Base-by-base conservation (phyloP, 2,329 filamentous ascomycete species). In the Claviceps purpurea region DNA sequence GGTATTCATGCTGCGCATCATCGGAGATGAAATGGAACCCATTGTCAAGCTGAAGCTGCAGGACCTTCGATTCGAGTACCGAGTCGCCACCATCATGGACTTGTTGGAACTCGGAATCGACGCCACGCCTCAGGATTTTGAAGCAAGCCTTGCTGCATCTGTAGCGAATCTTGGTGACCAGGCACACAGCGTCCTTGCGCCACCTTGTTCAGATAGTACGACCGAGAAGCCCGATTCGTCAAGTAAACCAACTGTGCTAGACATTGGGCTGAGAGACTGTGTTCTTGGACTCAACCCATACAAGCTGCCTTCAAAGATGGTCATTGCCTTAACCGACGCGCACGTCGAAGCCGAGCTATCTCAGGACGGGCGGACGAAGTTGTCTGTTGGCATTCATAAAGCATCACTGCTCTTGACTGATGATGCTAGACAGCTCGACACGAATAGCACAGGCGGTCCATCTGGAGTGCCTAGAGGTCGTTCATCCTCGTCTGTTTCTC, bases 1-100 rank as follows among this genome's bases (percentile, higher is more conserved):
- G 1, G 87, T 90, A 57, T 65, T 97, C 50, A 95, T 95, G 83
- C 80, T 87, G 54, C 80, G 93, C 49, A 86, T 95, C 70, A 87
- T 98, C 57, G 89, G 89, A 0, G 90, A 97, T 63, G 91, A 97
- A 64, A 87, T 94, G 69, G 91, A 97, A 57, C 91, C 94, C 0
- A 82, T 88, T 6, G 73, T 96, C 58, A 95, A 94, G 64, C 66
- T 96, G 53, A 94, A 95, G 64, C 70, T 97, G 43, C 87, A 86
- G 66, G 89, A 95, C 55, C 59, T 95, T 4, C 84, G 82, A 54
- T 67, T 89, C n/a, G 94, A 98, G 64, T 98, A 98, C 65, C 84
- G 85, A 16, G 86, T 97, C 4, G 79, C 87, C 0, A 88, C 87
- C 0, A 67, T 96, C 0, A 84, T 95, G 73, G 87, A 89, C 50